Evolutionary conservation across 805 yeast species (phyloP).

Genomic region (Metschnikowia kunwiensis): DNA sequence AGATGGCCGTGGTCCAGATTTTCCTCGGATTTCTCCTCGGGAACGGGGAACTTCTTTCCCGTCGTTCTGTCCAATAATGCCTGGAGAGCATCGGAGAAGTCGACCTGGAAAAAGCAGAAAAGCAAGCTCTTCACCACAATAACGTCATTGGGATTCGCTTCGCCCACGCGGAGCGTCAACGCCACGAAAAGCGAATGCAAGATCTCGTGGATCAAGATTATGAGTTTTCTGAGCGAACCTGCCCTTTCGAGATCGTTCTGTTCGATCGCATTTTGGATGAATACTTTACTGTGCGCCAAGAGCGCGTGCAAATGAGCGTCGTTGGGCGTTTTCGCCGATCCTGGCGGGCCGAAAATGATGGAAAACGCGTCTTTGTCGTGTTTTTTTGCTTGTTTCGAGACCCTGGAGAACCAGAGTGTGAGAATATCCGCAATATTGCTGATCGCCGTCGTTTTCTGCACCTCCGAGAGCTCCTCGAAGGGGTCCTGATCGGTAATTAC

Average conservation of each 20-base stretch:
- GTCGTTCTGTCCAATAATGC: constrained; percentile 16
- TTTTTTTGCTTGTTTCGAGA: constrained; percentile 11
- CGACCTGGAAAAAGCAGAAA: constrained; percentile 23
- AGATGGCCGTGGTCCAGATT: constrained; percentile 1
- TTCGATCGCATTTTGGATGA: constrained; percentile 16
- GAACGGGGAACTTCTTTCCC: constrained; percentile 2
- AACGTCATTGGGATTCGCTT: constrained; percentile 16
- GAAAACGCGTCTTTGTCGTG: constrained; percentile 14
- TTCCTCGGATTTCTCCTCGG: constrained; percentile 6
- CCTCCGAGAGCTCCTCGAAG: constrained; percentile 21
- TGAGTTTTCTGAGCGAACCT: constrained; percentile 24
- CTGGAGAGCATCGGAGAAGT: constrained; percentile 22
- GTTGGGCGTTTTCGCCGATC: constrained; percentile 13
- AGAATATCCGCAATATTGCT: constrained; percentile 22
- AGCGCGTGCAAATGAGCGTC: constrained; percentile 18
- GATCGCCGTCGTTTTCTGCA: constrained; percentile 18
- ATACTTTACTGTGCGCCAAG: constrained; percentile 19
- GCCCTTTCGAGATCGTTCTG: constrained; percentile 14
- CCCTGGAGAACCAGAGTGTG: constrained; percentile 22
- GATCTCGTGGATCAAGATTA: constrained; percentile 26
- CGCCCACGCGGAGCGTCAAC: constrained; percentile 12
- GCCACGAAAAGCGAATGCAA: constrained; percentile 22
- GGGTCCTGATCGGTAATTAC: no score
- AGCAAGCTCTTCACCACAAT: constrained; percentile 24
- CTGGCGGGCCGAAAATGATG: constrained; percentile 22